phyloP scores from a whole-genome alignment of 495 filamentous ascomycete genomes.

The Penicillium longicatenatum region DNA sequence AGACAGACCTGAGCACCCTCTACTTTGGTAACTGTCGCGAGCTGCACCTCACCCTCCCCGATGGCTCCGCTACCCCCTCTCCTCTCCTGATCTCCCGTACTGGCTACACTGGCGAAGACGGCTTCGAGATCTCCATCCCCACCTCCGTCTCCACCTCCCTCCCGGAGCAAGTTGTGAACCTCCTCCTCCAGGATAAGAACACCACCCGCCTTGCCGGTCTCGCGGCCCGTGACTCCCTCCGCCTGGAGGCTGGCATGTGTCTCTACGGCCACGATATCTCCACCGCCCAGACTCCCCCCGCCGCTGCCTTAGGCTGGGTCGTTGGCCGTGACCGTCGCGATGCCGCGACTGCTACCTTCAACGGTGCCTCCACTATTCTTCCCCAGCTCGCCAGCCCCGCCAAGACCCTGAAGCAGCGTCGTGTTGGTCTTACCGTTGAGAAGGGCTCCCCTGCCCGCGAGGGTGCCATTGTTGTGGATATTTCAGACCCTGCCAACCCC shows the following conservation, averaged over 20 bases:
- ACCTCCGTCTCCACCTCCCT: slow-evolving; percentile 41
- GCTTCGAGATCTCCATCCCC: slow-evolving; percentile 91
- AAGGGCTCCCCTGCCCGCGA: slow-evolving; percentile 85
- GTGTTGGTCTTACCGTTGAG: slow-evolving; percentile 80
- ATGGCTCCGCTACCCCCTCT: slow-evolving; percentile 44
- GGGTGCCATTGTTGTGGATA: slow-evolving; percentile 75
- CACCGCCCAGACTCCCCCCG: slow-evolving; percentile 84
- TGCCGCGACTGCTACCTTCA: slow-evolving; percentile 58
- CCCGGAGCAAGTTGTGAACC: slow-evolving; percentile 52
- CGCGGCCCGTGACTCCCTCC: slow-evolving; percentile 86
- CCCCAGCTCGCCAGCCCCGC: slow-evolving; percentile 63
- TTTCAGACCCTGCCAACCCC: slow-evolving; percentile 54
- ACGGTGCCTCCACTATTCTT: slow-evolving; percentile 74
- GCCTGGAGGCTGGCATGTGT: slow-evolving; percentile 96
- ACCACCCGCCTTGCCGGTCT: slow-evolving; percentile 79
- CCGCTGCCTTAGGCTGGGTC: slow-evolving; percentile 82
- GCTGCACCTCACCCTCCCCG: slow-evolving; percentile 52
- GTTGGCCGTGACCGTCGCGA: slow-evolving; percentile 74
- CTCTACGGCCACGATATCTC: slow-evolving; percentile 97
- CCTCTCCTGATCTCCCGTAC: slow-evolving; percentile 78
- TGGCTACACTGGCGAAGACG: slow-evolving; percentile 97
- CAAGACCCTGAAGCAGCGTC: slow-evolving; percentile 70
- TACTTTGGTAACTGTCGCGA: slow-evolving; percentile 78
- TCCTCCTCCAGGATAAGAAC: slow-evolving; percentile 64
- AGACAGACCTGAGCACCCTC: slow-evolving; percentile 63